A percentile compares a stretch with the other conserved stretches of the same genome.
Conservation (phyloP, 306 rosid species). For the Dalbergia cochinchinensis region DNA sequence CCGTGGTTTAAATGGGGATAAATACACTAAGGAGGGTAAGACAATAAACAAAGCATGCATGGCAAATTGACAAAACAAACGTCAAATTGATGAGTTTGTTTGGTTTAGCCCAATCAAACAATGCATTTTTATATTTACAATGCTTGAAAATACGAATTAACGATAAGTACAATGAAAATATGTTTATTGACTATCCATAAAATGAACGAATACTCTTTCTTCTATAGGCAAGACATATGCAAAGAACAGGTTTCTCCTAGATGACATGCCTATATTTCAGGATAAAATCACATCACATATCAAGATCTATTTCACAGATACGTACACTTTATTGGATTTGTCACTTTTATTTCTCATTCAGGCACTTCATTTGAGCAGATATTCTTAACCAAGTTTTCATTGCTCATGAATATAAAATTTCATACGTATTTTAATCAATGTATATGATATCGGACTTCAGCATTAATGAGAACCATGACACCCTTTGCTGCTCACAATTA, state of each 20-base stretch:
- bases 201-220: neutral
- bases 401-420: neutral
- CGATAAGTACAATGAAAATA: neutral
- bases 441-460: too few species aligned
- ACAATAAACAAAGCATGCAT: conserved; percentile 22
- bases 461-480: neutral
- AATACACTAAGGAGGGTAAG: neutral
- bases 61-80: conserved; percentile 16
- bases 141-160: neutral
- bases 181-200: neutral
- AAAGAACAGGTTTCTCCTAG: conserved; percentile 9
- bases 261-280: conserved; percentile 24
- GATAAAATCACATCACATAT: conserved; percentile 11
- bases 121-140: neutral
- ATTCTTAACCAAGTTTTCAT: conserved; percentile 3
- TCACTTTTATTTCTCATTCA: neutral
- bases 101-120: conserved; percentile 21
- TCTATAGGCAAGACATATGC: neutral
- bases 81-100: conserved; percentile 22
- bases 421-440: neutral
- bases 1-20: conserved; percentile 12
- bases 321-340: neutral
- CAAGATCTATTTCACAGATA: neutral
- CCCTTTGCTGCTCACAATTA: neutral
- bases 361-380: neutral